A percentile compares a stretch with the other conserved stretches of the same genome.
Conservation (phyloP, 2,329 filamentous ascomycete genomes). For the Fusarium torreyae region DNA sequence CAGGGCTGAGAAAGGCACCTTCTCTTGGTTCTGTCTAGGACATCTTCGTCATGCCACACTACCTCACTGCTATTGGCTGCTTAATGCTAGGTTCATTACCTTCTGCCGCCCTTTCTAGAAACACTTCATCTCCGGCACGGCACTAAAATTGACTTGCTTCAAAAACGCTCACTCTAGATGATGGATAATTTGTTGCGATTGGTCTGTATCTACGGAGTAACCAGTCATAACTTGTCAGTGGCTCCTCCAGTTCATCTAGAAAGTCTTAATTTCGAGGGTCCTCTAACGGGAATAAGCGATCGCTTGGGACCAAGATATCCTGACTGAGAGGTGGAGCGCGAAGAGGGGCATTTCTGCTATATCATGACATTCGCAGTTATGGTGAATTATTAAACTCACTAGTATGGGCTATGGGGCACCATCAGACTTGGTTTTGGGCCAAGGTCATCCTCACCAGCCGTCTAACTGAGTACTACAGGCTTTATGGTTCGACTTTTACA, state of each 20-base stretch:
- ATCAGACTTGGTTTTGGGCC: neutral
- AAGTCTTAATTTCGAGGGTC: slow-evolving; percentile 15
- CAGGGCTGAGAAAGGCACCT: slow-evolving; percentile 44
- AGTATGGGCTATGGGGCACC: neutral
- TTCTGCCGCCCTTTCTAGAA: slow-evolving; percentile 49
- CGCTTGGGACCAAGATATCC: slow-evolving; percentile 13
- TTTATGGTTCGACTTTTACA: neutral
- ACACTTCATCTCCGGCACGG: slow-evolving; percentile 41
- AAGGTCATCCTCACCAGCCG: neutral
- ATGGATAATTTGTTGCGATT: slow-evolving; percentile 13
- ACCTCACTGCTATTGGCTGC: slow-evolving; percentile 34
- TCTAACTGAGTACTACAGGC: neutral
- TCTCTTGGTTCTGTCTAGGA: slow-evolving; percentile 34
- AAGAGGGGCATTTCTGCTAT: slow-evolving; percentile 14
- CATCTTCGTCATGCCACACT: slow-evolving; percentile 15
- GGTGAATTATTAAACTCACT: slow-evolving; percentile 3
- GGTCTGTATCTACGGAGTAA: neutral
- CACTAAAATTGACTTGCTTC: slow-evolving; percentile 17
- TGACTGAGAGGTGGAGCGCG: slow-evolving; percentile 23
- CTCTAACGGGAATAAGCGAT: slow-evolving; percentile 33
- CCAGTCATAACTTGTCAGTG: slow-evolving; percentile 4
- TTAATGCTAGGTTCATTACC: slow-evolving; percentile 17
- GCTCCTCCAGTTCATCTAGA: slow-evolving; percentile 6
- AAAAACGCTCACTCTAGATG: slow-evolving; percentile 12
- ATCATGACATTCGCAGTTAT: slow-evolving; percentile 15